Evolutionary conservation across 805 yeast species (phyloP).

Genomic region (Starmerella bacillaris): DNA sequence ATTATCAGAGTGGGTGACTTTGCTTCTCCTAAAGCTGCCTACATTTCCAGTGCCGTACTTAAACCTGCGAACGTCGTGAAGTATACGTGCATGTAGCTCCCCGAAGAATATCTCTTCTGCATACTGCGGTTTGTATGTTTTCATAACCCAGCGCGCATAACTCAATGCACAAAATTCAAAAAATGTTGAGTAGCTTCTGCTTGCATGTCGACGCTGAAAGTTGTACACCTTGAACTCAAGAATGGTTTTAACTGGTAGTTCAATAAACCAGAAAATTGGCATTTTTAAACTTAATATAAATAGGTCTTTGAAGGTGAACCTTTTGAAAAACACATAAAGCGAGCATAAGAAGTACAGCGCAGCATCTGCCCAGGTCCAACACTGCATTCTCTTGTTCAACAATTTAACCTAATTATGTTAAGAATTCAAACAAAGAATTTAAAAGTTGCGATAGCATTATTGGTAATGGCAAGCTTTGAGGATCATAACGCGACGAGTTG

Average conservation of each 20-base stretch:
- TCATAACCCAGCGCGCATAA: conserved; percentile 16
- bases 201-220: conserved; percentile 17
- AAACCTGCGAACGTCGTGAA: conserved; percentile 17
- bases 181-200: conserved; percentile 14
- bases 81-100: conserved; percentile 11
- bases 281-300: neutral
- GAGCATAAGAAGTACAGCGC: conserved; percentile 3
- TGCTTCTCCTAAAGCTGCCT: conserved; percentile 16
- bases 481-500: too few species aligned
- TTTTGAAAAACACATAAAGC: neutral
- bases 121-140: conserved; percentile 14
- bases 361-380: conserved; percentile 15
- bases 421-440: too few species aligned
- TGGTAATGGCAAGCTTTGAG: too few species aligned
- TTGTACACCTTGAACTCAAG: conserved; percentile 14
- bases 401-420: too few species aligned
- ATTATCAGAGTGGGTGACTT: conserved; percentile 1
- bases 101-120: conserved; percentile 17
- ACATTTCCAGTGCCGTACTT: conserved; percentile 20
- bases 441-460: too few species aligned
- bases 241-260: conserved; percentile 17
- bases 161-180: conserved; percentile 17
- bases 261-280: conserved; percentile 9
- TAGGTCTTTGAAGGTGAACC: conserved; percentile 1
- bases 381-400: too few species aligned